Evolutionary conservation across 2,329 filamentous ascomycete genomes (phyloP).

Genomic region (Pyrenochaeta sp.): DNA sequence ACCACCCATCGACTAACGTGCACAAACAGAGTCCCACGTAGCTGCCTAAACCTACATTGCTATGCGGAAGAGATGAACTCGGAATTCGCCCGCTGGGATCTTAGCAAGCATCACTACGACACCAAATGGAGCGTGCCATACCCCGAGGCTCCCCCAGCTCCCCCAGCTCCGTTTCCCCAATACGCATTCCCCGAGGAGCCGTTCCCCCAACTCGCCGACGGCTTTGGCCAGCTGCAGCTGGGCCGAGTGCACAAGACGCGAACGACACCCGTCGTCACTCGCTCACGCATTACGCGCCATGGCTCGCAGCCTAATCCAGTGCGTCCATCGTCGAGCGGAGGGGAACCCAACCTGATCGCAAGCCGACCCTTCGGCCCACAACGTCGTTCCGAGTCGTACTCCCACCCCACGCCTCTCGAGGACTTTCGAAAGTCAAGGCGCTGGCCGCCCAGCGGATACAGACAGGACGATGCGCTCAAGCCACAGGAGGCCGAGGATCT

Average conservation of each 20-base stretch:
- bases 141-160: conserved; percentile 31
- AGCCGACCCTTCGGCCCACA: conserved; percentile 31
- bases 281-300: conserved; percentile 46
- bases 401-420: conserved; percentile 47
- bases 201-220: conserved; percentile 28
- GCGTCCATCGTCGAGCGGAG: conserved; percentile 44
- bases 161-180: conserved; percentile 26
- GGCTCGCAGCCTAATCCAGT: conserved; percentile 41
- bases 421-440: conserved; percentile 44
- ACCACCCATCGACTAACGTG: conserved; percentile 30
- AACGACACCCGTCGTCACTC: conserved; percentile 44
- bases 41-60: conserved; percentile 27
- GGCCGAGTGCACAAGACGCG: conserved; percentile 36
- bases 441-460: conserved; percentile 52
- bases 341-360: conserved; percentile 34
- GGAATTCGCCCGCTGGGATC: conserved; percentile 45
- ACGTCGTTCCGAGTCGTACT: conserved; percentile 45
- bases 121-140: conserved; percentile 32
- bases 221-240: conserved; percentile 37
- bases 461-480: conserved; percentile 39
- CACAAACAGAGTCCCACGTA: conserved; percentile 29
- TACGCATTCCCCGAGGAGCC: conserved; percentile 39
- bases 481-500: conserved; percentile 46
- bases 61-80: conserved; percentile 50
- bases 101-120: conserved; percentile 39